Base-by-base conservation (phyloP, 2,329 filamentous ascomycete species). In the Pestalotiopsis sp. region DNA sequence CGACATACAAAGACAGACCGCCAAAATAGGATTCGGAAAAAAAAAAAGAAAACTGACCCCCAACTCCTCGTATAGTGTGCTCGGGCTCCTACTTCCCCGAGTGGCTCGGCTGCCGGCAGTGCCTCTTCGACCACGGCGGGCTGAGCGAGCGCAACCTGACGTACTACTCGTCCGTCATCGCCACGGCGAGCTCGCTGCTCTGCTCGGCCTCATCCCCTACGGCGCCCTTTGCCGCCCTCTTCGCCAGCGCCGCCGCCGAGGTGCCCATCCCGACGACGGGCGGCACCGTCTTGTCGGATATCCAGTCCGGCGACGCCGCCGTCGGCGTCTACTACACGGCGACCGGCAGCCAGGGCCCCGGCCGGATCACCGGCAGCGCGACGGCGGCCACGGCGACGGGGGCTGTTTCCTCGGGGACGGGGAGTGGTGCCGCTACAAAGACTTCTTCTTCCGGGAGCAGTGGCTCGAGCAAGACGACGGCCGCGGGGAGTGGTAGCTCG, bases 261-360 rank as follows among this genome's bases (percentile, higher is more conserved):
- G 74, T 77, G 25, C 68, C 76, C 17, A 69, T 69, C 3, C 77
- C 75, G 11, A 80, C 78, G 2, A 76, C 75, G 1, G 77, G 78
- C 27, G 76, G 69, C 12, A 81, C 80, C 3, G 72, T 67, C 39
- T 70, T 69, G 31, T 77, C 68, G 11, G 81, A 83, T 71, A 69
- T 73, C 25, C 80, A 74, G 41, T 77, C 76, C 2, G 75, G 79
- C 38, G 71, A 80, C 72, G 79, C 81, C 55, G 81, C 78, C n/a
- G 77, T 83, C 12, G 81, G 79, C 68, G 69, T 82, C 39, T 84
- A 84, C 72, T 84, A 81, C 73, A 84, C 82, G 6, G 73, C 78
- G 2, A 79, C 70, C 25, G 79, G 76, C 1, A 67, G 69, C 4
- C 81, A 82, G 69, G 82, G 82, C 0, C 78, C 79, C 1, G 83